These are phyloP conservation scores for Balamuthia mandrillaris DNA, from an alignment of 208 protist genomes.

Conservation along the genomic window DNA sequence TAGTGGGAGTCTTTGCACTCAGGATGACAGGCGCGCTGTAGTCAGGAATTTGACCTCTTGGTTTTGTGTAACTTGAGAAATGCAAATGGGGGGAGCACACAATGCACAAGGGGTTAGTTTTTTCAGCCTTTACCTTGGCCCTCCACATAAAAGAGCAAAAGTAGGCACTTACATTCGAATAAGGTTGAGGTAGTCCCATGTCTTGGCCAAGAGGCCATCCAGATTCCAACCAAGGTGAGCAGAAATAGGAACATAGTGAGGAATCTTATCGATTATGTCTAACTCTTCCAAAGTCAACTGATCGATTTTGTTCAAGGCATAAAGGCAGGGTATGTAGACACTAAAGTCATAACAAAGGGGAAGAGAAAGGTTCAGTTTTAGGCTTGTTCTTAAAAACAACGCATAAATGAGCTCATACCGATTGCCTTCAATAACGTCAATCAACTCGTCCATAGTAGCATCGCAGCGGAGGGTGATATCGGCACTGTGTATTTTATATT, in stretches of 20 bases:
- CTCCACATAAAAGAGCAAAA: background rate
- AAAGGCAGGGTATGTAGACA: conserved; percentile 92
- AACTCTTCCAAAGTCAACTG: conserved; percentile 93
- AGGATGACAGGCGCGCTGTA: conserved; percentile 96
- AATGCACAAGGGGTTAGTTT: background rate
- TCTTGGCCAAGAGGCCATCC: conserved; percentile 94
- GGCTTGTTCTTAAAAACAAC: background rate
- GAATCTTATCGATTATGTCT: conserved; percentile 90
- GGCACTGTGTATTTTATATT: conserved; percentile 93
- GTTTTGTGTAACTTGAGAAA: conserved; percentile 89
- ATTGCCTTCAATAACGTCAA: conserved; percentile 95
- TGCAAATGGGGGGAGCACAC: background rate
- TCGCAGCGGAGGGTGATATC: conserved; percentile 90
- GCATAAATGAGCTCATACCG: conserved; percentile 47
- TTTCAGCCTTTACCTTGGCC: background rate
- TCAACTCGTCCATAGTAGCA: conserved; percentile 93
- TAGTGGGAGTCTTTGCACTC: conserved; percentile 76
- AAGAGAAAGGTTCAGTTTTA: background rate
- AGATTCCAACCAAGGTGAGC: conserved; percentile 95
- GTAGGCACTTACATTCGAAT: conserved; percentile 81
- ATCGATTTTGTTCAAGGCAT: conserved; percentile 98
- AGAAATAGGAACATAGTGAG: conserved; percentile 93
- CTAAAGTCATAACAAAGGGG: conserved; percentile 67
- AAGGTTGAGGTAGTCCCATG: conserved; percentile 97
- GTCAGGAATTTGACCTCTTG: conserved; percentile 93